Evolutionary conservation across 495 filamentous ascomycete species (phyloP).

Genomic region (Podospora tetraspora): DNA sequence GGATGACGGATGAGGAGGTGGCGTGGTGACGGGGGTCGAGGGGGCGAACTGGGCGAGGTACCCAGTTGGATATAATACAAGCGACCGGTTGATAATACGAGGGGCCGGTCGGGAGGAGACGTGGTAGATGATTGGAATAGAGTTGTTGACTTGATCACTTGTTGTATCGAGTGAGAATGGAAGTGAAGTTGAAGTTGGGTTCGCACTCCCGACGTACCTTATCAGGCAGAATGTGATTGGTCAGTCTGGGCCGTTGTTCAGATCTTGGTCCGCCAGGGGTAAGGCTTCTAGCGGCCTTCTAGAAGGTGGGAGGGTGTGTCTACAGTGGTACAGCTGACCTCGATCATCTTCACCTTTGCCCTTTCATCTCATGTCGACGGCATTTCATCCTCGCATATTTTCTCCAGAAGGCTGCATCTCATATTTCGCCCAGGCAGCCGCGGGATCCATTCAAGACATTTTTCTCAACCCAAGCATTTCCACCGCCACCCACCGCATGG

Average conservation of each 20-base stretch:
- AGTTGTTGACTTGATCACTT: not conserved
- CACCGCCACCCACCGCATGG: not conserved
- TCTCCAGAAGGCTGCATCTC: not conserved
- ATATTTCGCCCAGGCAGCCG: not conserved
- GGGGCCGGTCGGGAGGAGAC: not conserved
- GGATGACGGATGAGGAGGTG: not conserved
- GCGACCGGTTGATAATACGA: not conserved
- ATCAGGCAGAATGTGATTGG: not conserved
- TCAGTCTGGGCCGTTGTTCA: not conserved
- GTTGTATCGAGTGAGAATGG: not conserved
- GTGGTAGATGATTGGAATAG: not conserved
- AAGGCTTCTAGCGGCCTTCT: conserved; percentile 10
- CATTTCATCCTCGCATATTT: not conserved
- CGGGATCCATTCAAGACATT: no score
- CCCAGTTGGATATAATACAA: not conserved
- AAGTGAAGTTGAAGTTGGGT: not conserved
- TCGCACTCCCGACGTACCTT: not conserved
- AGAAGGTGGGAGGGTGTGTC: conserved; percentile 2
- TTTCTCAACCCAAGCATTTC: not conserved
- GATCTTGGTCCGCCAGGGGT: conserved; percentile 1
- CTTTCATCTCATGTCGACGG: not conserved
- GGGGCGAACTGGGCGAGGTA: not conserved
- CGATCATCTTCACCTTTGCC: not conserved
- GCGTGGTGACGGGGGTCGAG: not conserved
- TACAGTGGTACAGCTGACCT: not conserved